These are phyloP conservation scores for Thraustotheca clavata DNA, from an alignment of 352 stramenopile genomes.

Conservation along the genomic window DNA sequence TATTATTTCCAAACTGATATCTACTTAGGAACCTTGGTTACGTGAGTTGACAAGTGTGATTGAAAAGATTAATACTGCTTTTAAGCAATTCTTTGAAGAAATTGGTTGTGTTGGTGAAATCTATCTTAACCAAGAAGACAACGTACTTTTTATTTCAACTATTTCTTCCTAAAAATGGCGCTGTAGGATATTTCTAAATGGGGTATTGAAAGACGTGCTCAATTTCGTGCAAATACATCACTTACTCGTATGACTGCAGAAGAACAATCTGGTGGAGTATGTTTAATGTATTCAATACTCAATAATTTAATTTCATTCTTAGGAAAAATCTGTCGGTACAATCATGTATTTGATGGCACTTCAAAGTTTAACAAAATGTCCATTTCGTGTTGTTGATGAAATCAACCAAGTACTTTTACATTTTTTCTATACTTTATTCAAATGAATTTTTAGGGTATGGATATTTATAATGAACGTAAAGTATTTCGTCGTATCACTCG, in stretches of 20 bases:
- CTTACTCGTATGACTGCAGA: slow-evolving; percentile 79
- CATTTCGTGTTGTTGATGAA: slow-evolving; percentile 83
- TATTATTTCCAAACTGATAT: background rate
- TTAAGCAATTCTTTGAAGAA: slow-evolving; percentile 77
- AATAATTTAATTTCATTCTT: background rate
- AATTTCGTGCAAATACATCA: slow-evolving; percentile 80
- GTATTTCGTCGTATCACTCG: slow-evolving; percentile 84
- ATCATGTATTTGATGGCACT: slow-evolving; percentile 89
- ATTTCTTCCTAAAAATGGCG: background rate
- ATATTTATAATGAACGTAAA: slow-evolving; percentile 85
- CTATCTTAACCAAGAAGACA: slow-evolving; percentile 48
- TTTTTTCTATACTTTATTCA: background rate
- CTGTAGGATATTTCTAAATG: slow-evolving; percentile 77
- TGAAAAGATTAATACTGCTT: slow-evolving; percentile 67
- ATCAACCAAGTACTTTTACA: slow-evolving; percentile 53
- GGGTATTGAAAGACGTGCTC: slow-evolving; percentile 74
- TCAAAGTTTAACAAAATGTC: slow-evolving; percentile 78
- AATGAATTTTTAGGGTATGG: slow-evolving; percentile 46
- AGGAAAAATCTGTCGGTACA: slow-evolving; percentile 87
- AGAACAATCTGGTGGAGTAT: slow-evolving; percentile 78
- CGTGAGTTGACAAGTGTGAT: slow-evolving; percentile 57
- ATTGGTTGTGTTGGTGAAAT: slow-evolving; percentile 84
- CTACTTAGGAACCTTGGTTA: slow-evolving; percentile 54
- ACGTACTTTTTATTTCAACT: background rate
- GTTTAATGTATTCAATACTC: slow-evolving; percentile 18